Conservation (phyloP, 2,329 filamentous ascomycete species). For the Conoideocrella luteorostrata region DNA sequence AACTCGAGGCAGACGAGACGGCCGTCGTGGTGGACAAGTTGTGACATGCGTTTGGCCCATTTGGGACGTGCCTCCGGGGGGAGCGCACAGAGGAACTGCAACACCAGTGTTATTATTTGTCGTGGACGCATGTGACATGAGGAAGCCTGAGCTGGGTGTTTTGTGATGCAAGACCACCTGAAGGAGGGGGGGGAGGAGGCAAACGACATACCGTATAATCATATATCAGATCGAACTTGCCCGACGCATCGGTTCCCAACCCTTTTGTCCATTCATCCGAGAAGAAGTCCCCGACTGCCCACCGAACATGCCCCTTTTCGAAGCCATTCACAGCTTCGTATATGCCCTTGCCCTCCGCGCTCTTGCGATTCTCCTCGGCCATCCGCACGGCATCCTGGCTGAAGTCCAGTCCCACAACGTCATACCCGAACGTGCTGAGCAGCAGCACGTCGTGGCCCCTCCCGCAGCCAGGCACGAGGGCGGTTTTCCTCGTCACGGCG, state of each 20-base stretch:
- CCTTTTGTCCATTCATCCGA: slow-evolving; percentile 47
- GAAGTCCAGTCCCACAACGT: slow-evolving; percentile 69
- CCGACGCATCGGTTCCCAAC: slow-evolving; percentile 30
- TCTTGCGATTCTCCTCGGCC: slow-evolving; percentile 38
- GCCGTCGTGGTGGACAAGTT: slow-evolving; percentile 43
- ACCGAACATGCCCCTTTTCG: slow-evolving; percentile 45
- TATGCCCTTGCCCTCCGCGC: slow-evolving; percentile 30
- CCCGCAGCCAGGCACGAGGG: slow-evolving; percentile 76
- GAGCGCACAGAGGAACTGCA: slow-evolving; percentile 58
- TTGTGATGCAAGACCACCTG: not conserved
- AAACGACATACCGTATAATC: slow-evolving; percentile 51
- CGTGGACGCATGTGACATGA: too few species aligned
- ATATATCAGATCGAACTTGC: slow-evolving; percentile 59
- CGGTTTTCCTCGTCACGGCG: slow-evolving; percentile 29
- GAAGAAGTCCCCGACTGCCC: slow-evolving; percentile 63
- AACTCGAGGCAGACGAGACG: slow-evolving; percentile 66
- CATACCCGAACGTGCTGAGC: slow-evolving; percentile 67
- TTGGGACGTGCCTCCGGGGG: slow-evolving; percentile 43
- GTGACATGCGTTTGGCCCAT: slow-evolving; percentile 48
- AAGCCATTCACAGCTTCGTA: slow-evolving; percentile 34
- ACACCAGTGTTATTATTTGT: too few species aligned
- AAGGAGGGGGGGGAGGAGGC: not conserved
- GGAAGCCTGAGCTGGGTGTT: too few species aligned
- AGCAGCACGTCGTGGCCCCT: slow-evolving; percentile 75
- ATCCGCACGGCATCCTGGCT: slow-evolving; percentile 41